phyloP scores from a whole-genome alignment of 1,284 basidiomycete genomes.

The Xanthoconium separans region DNA sequence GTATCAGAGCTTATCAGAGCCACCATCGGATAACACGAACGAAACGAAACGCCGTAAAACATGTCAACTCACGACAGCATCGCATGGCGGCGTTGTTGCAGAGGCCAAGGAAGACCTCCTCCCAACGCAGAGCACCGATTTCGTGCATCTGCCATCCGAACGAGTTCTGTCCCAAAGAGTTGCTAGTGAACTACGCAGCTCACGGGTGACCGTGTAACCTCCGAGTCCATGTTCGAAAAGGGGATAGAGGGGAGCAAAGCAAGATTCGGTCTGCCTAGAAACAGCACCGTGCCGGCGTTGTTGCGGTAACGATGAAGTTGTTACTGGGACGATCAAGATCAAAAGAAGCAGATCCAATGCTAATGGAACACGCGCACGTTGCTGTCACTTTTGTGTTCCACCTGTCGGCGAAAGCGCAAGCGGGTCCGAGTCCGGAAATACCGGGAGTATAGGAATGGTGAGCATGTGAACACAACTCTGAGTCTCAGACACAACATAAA shows the following conservation, averaged over 20 bases:
- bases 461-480: no score
- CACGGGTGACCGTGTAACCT: background rate
- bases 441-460: background rate
- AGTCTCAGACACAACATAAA: background rate
- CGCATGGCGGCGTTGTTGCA: background rate
- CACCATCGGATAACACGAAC: background rate
- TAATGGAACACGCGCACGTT: background rate
- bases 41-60: background rate
- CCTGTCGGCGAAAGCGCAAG: background rate
- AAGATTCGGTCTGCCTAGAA: background rate
- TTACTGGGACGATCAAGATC: slow-evolving; percentile 1
- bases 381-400: background rate
- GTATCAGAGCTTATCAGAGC: background rate
- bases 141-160: no score
- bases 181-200: slow-evolving; percentile 7
- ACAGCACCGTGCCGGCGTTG: background rate
- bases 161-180: background rate
- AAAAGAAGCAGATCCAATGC: slow-evolving; percentile 2
- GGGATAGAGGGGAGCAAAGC: slow-evolving; percentile 8
- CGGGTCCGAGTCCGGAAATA: background rate
- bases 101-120: no score
- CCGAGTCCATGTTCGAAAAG: background rate
- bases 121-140: no score
- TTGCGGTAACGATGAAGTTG: background rate
- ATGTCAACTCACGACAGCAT: background rate